Percentiles rank a stretch among this genome's conserved stretches.
Conservation (phyloP, 1,284 basidiomycete genomes). For the Trichosporon sp. region DNA sequence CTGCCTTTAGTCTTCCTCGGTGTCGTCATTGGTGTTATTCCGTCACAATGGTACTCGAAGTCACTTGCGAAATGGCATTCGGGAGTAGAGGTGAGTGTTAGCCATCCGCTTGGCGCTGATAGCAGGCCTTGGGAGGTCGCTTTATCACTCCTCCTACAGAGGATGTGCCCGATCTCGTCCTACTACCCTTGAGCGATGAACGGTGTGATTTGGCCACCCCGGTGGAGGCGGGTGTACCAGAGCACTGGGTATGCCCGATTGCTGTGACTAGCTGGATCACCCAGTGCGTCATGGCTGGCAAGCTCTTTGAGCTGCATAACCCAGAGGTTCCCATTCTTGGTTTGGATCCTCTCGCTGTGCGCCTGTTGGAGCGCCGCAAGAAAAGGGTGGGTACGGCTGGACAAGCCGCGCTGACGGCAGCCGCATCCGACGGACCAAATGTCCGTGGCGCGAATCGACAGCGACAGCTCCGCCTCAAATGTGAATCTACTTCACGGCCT, state of each 20-base stretch:
- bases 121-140: background rate
- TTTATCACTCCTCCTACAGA: background rate
- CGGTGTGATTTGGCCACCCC: background rate
- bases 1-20: background rate
- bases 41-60: background rate
- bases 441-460: background rate
- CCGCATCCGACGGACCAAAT: background rate
- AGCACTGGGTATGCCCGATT: background rate
- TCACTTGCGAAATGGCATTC: background rate
- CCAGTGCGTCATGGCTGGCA: background rate
- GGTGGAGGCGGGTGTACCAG: background rate
- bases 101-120: background rate
- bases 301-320: background rate
- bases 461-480: background rate
- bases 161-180: background rate
- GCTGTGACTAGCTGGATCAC: conserved; percentile 1
- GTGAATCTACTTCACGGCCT: background rate
- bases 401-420: background rate
- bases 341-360: background rate
- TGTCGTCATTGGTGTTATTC: background rate
- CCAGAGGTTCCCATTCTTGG: background rate
- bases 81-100: background rate
- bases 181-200: background rate
- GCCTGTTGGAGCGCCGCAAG: background rate
- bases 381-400: background rate